Evolutionary conservation across 2,329 filamentous ascomycete species (phyloP).

Genomic region (Neonectria faginata): DNA sequence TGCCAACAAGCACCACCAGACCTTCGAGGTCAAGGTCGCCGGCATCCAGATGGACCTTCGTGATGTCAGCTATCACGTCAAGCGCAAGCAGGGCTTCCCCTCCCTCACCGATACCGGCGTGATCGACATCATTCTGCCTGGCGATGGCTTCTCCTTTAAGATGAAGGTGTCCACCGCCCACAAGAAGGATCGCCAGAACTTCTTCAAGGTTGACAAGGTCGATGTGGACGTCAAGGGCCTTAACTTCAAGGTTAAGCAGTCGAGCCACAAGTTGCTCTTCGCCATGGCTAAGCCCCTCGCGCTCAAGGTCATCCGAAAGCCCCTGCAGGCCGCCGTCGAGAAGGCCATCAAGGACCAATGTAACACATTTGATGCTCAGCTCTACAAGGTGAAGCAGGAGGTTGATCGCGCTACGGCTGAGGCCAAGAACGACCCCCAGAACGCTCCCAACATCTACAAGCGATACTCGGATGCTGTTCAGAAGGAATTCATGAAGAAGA

Average conservation of each 20-base stretch:
- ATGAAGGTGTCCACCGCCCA: constrained; percentile 87
- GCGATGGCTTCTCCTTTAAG: constrained; percentile 90
- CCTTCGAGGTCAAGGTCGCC: constrained; percentile 83
- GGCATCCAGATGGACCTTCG: constrained; percentile 93
- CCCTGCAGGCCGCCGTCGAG: constrained; percentile 87
- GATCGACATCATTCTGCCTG: constrained; percentile 87
- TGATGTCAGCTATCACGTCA: constrained; percentile 94
- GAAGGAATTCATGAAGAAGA: constrained; percentile 78
- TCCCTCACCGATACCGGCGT: constrained; percentile 88
- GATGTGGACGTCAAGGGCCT: constrained; percentile 84
- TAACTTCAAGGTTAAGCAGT: constrained; percentile 91
- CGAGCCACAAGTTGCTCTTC: constrained; percentile 94
- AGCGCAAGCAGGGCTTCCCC: constrained; percentile 94
- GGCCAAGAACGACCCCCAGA: constrained; percentile 69
- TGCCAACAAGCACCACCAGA: constrained; percentile 83
- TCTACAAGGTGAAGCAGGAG: constrained; percentile 84
- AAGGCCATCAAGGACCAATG: constrained; percentile 89
- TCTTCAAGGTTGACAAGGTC: constrained; percentile 95
- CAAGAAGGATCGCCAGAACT: constrained; percentile 79
- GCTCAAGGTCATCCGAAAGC: constrained; percentile 85
- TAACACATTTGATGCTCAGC: constrained; percentile 76
- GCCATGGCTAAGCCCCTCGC: constrained; percentile 86
- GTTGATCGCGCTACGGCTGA: constrained; percentile 78
- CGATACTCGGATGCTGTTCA: constrained; percentile 84
- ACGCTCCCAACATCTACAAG: constrained; percentile 85